Evolutionary conservation across 768 basidiomycete species (phyloP), one percentile per base, ranked within the genome.

Genomic region (Hebeloma cylindrosporum): DNA sequence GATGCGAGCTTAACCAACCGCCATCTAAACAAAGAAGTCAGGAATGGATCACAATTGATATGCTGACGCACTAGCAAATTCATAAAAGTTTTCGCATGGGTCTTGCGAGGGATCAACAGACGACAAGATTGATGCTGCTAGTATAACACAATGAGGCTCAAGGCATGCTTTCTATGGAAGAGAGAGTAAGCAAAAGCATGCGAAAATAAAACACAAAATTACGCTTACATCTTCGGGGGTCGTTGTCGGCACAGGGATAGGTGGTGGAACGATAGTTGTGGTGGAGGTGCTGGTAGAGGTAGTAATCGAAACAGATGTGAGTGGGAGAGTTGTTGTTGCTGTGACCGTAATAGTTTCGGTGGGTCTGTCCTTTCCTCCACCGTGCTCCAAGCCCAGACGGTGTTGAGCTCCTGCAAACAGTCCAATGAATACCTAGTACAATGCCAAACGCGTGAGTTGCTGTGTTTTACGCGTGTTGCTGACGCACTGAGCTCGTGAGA

Each of bases 51-150:
- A 28, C 11, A 21, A 26, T 11, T 13, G 7, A 31, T 16, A 44
- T 30, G 26, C 18, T 37, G 7, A 82, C 90, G 57, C 58, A 94
- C 93, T 94, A 7, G 93, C 82, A 67, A 83, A 98, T 51, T 85
- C 79, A 60, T 93, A 97, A 63, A 97, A 96, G 65, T 93, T 86
- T 54, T 97, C 89, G 65, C 96, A 99, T 0, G 96, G 96, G 60
- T 98, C 93, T 53, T 86, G 76, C 7, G 81, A 71, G 7, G 76
- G 77, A 60, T 99, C 94, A 16, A 98, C 65, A 1, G 82, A 82
- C 14, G 83, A 79, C 10, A 98, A 68, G 47, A 99, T 87, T 0
- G 82, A 76, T 1, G 91, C 88, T 7, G 95, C 84, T 9, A 95
- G 74, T 25, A 81, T 67, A 38, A 98, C 83, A 60, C 96, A 99